Percentiles rank a stretch among this genome's conserved stretches.
Evolutionary conservation across 73 alveolate genomes (phyloP).

Genomic region (Paraurostyla sp.): DNA sequence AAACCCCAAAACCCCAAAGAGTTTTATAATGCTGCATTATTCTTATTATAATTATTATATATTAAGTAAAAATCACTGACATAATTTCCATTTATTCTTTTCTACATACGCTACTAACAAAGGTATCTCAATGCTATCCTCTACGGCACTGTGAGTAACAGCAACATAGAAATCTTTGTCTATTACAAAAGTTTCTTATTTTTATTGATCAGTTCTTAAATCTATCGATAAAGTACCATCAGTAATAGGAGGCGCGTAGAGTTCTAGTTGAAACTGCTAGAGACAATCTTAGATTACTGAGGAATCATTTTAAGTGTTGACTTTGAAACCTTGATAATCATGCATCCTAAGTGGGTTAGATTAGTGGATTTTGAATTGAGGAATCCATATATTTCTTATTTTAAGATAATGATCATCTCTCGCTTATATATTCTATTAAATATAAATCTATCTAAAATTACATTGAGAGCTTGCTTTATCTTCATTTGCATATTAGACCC

Average conservation of each 20-base stretch:
- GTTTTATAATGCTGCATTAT: too few relatives aligned
- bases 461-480: not conserved
- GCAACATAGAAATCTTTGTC: conserved; percentile 46
- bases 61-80: too few relatives aligned
- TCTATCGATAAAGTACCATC: conserved; percentile 5
- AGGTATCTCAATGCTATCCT: conserved; percentile 39
- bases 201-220: not conserved
- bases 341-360: not conserved
- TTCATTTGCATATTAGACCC: not conserved
- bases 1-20: too few relatives aligned
- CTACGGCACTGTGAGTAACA: conserved; percentile 35
- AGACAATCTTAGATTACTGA: not conserved
- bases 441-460: not conserved
- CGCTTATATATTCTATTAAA: not conserved
- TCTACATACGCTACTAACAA: conserved; percentile 21
- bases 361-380: conserved; percentile 7
- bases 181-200: conserved; percentile 7
- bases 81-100: not conserved
- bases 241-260: conserved; percentile 32
- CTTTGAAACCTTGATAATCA: not conserved
- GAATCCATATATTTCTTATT: conserved; percentile 34
- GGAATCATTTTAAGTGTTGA: not conserved
- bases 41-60: too few relatives aligned
- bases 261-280: not conserved
- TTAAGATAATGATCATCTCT: not conserved